Base-by-base conservation (phyloP, 495 filamentous ascomycete genomes). In the Rhizodiscina lignyota region DNA sequence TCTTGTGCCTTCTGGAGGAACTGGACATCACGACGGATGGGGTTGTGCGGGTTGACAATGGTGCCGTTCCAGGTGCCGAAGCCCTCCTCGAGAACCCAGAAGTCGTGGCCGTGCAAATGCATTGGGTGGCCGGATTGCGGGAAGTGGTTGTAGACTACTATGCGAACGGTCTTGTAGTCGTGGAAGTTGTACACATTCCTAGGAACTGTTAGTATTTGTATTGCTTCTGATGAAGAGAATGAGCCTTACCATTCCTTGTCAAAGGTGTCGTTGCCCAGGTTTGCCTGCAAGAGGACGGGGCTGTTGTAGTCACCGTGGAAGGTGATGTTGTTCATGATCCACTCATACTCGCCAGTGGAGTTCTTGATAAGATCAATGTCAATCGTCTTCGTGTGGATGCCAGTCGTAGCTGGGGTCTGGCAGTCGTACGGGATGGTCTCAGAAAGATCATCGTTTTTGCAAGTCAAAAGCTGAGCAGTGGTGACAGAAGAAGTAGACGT, bases 11-110 rank as follows among this genome's bases (percentile, higher is more conserved):
- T 43, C 29, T 15, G 51, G 33, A 75, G 54, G 30, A 67, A 53
- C 35, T 68, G 55, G 4, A 67, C 60, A 39, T 75, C 70, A n/a
- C 70, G 61, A 1, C 70, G 50, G 41, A 57, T 48, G 0, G 70
- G 67, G 51, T 73, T 75, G 2, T 28, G 24, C 2, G 64, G 47
- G 27, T 64, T 62, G 8, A 55, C 39, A 41, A 66, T 50, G 36
- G 28, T 45, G 29, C 60, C 58, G 40, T 64, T 56, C 62, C 63
- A 74, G 4, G 41, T 41, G 0, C 68, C 70, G 3, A 47, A 37
- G 10, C 70, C 70, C 18, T 62, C 53, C 31, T 45, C 52, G 3
- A 61, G 62, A 18, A 72, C 47, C 40, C 64, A 67, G 47, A 56
- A 44, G 22, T 53, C 45, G 16, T 56, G 53, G 34, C 53, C 41